These are phyloP conservation scores for Prunus salicina DNA, from an alignment of 306 rosid genomes.

Conservation along the genomic window DNA sequence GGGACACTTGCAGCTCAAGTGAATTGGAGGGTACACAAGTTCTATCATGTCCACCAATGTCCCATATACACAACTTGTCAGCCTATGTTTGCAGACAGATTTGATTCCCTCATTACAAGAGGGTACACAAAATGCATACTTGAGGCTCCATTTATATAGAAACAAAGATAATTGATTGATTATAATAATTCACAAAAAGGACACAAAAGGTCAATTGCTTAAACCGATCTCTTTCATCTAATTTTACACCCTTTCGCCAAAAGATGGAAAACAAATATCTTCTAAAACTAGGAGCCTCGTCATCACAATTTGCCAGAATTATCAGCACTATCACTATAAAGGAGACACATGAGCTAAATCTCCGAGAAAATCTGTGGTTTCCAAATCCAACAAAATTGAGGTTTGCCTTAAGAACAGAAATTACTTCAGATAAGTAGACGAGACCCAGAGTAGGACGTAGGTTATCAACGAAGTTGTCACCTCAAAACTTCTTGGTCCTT, in stretches of 20 bases:
- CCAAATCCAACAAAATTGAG: constrained; percentile 43
- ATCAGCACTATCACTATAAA: constrained; percentile 1
- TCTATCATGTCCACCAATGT: no score
- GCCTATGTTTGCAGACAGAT: no score
- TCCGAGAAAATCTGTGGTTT: constrained; percentile 6
- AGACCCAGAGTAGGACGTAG: constrained; percentile 75
- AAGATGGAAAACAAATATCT: constrained; percentile 4
- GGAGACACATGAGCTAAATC: constrained; percentile 11
- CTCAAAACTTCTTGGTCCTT: constrained; percentile 87
- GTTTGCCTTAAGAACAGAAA: constrained; percentile 13
- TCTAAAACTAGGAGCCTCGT: constrained; percentile 18
- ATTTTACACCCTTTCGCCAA: constrained; percentile 15
- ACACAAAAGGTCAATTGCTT: not conserved
- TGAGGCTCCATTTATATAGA: not conserved
- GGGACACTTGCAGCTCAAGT: no score
- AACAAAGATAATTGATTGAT: not conserved
- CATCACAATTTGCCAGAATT: constrained; percentile 2
- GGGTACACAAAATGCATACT: not conserved
- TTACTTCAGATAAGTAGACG: constrained; percentile 82
- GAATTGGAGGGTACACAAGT: no score
- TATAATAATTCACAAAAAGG: not conserved
- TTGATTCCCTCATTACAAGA: no score
- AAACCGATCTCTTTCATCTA: not conserved
- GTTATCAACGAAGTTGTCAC: constrained; percentile 76
- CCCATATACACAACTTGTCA: no score